These are phyloP conservation scores for Sphagnum contortum DNA, from an alignment of 225 moss, liverwort and hornwort species.

Conservation along the genomic window DNA sequence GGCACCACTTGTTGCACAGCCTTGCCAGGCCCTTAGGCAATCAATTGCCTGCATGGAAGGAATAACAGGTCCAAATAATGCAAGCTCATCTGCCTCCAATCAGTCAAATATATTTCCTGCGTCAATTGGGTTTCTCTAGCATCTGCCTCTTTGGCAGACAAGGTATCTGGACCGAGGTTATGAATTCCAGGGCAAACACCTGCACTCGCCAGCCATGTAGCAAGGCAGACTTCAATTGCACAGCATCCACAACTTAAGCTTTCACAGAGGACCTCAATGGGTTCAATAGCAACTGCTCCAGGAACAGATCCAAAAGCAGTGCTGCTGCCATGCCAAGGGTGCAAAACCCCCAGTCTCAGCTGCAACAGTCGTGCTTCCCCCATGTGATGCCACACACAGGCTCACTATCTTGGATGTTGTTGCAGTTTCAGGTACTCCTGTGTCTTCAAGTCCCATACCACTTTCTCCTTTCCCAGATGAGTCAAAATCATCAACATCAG, in stretches of 20 bases:
- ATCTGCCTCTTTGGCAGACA: slow-evolving; percentile 25
- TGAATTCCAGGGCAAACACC: slow-evolving; percentile 31
- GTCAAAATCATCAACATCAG: slow-evolving; percentile 28
- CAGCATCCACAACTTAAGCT: slow-evolving; percentile 42
- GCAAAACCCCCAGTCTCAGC: slow-evolving; percentile 34
- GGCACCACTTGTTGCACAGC: no score
- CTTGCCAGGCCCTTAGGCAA: slow-evolving; percentile 22
- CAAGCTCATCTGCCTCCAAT: slow-evolving; percentile 10
- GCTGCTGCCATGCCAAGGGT: slow-evolving; percentile 54
- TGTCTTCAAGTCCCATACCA: slow-evolving; percentile 24
- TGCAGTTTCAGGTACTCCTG: slow-evolving; percentile 11
- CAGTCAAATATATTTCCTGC: slow-evolving; percentile 23
- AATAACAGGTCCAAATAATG: slow-evolving; percentile 13
- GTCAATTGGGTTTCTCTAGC: slow-evolving; percentile 35
- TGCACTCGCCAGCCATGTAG: slow-evolving; percentile 22
- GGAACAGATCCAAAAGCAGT: slow-evolving; percentile 56
- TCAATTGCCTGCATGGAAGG: slow-evolving; percentile 23
- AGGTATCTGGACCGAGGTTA: slow-evolving; percentile 25
- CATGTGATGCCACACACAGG: slow-evolving; percentile 13
- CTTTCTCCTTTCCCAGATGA: slow-evolving; percentile 26
- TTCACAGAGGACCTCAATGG: slow-evolving; percentile 35
- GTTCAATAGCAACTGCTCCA: slow-evolving; percentile 37
- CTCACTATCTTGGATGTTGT: slow-evolving; percentile 17
- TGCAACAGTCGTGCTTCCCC: slow-evolving; percentile 25
- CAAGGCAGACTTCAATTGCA: slow-evolving; percentile 22